Conservation (phyloP, 2,329 filamentous ascomycete genomes). For the Colletotrichum sp. region DNA sequence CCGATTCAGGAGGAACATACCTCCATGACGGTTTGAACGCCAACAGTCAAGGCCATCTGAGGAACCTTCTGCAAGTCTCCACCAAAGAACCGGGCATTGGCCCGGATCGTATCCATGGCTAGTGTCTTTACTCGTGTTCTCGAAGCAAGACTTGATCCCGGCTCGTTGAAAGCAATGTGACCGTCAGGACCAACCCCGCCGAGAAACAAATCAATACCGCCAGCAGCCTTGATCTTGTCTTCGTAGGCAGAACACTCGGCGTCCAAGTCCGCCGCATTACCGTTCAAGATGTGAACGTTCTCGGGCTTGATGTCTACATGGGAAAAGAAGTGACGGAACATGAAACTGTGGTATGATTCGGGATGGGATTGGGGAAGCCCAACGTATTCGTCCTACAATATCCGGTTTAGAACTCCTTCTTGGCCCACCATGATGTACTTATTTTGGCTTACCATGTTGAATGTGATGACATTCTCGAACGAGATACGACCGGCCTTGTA, state of each 20-base stretch:
- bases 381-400: conserved; percentile 74
- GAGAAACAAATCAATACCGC: conserved; percentile 79
- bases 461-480: conserved; percentile 73
- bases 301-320: conserved; percentile 72
- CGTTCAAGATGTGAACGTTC: conserved; percentile 75
- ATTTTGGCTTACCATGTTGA: conserved; percentile 64
- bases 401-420: not conserved
- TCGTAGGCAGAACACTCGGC: conserved; percentile 77
- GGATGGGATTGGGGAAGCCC: conserved; percentile 75
- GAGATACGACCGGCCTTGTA: conserved; percentile 55
- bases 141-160: conserved; percentile 71
- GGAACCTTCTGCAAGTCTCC: conserved; percentile 23
- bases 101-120: conserved; percentile 77
- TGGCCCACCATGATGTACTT: not conserved
- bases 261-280: conserved; percentile 71
- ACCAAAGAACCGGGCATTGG: conserved; percentile 68
- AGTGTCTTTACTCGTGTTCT: conserved; percentile 78
- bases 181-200: conserved; percentile 79
- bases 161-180: conserved; percentile 84
- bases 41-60: conserved; percentile 30
- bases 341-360: conserved; percentile 81
- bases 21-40: conserved; percentile 39
- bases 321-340: conserved; percentile 83
- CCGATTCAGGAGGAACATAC: conserved; percentile 58
- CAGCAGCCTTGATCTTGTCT: conserved; percentile 67